Evolutionary conservation across 257 asterid species (phyloP), one percentile per base, ranked within the genome.

Genomic region (Oldenlandia corymbosa): DNA sequence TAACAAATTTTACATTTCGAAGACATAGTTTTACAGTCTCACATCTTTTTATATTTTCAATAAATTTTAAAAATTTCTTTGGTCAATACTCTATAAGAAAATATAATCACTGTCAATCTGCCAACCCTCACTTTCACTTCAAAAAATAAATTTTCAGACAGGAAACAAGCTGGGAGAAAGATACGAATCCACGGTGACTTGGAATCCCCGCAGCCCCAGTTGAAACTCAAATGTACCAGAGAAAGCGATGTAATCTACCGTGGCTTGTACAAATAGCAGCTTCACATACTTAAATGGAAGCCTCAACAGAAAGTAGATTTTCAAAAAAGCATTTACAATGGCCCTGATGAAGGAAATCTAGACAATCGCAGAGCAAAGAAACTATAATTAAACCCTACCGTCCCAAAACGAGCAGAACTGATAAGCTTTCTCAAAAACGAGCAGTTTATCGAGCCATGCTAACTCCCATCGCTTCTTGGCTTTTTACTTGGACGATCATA

Each of bases 211-310:
- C 7, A 39, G 45, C 45, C 11, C 45, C 45, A 5, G 45, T 14
- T 10, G 45, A 39, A 14, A 39, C 45, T 10, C 45, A 39, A 39
- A 39, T 14, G n/a, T 39, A 43, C 48, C 16, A 4, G 43, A 39
- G 30, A 9, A 34, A 32, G 46, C 32, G 57, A 10, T 46, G 18
- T 30, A 2, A 34, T 47, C 11, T 20, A 8, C 11, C n/a, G n/a
- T n/a, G 16, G 26, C 32, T 13, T 0, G 8, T 12, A 30, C 7
- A 47, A 36, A 73, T 65, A 28, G 81, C 88, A 75, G 83, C 88
- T 77, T 83, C 85, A 50, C 83, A 71, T 67, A 62, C 60, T 66
- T 49, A 65, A 66, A 79, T 67, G 81, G 88, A 77, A 76, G 72
- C 83, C 80, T 68, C 31, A 64, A 55, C 42, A 16, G 39, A 60